Percentiles rank a stretch among this genome's conserved stretches.
These are phyloP conservation scores for Babesia bigemina DNA, from an alignment of 169 alveolate species.

Conservation along the genomic window DNA sequence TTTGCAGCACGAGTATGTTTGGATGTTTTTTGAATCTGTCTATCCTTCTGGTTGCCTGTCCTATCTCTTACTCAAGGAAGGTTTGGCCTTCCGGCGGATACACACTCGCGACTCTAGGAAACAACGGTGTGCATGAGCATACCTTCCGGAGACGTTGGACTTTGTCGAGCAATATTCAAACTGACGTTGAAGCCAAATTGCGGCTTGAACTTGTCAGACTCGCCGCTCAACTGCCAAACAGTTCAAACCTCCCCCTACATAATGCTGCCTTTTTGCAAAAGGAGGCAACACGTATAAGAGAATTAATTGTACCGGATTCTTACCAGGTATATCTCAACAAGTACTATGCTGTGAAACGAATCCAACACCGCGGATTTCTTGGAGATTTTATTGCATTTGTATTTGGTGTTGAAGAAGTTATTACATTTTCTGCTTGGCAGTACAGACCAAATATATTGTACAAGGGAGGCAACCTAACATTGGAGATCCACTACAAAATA, in stretches of 20 bases:
- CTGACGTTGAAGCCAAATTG: neutral
- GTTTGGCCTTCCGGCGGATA: neutral
- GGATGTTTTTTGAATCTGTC: neutral
- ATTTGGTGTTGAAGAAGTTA: conserved; percentile 11
- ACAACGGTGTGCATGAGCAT: conserved; percentile 27
- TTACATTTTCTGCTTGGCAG: conserved; percentile 59
- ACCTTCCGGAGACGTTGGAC: conserved; percentile 47
- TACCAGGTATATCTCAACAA: conserved; percentile 31
- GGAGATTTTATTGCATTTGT: conserved; percentile 17
- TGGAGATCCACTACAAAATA: conserved; percentile 53
- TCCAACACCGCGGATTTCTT: conserved; percentile 17
- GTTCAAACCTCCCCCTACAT: neutral
- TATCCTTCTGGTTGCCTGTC: neutral
- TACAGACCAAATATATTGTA: conserved; percentile 34
- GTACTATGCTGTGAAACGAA: conserved; percentile 11
- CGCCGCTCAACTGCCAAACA: neutral
- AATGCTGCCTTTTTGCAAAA: conserved; percentile 1
- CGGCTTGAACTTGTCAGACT: conserved; percentile 10
- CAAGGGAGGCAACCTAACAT: conserved; percentile 42
- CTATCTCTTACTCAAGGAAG: neutral
- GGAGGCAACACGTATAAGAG: conserved; percentile 21
- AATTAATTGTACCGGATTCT: conserved; percentile 7
- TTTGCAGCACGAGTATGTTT: neutral
- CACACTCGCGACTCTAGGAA: conserved; percentile 36
- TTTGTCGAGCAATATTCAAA: neutral